Evolutionary conservation across 495 filamentous ascomycete species (phyloP).

Genomic region (Penicillium turbatum): DNA sequence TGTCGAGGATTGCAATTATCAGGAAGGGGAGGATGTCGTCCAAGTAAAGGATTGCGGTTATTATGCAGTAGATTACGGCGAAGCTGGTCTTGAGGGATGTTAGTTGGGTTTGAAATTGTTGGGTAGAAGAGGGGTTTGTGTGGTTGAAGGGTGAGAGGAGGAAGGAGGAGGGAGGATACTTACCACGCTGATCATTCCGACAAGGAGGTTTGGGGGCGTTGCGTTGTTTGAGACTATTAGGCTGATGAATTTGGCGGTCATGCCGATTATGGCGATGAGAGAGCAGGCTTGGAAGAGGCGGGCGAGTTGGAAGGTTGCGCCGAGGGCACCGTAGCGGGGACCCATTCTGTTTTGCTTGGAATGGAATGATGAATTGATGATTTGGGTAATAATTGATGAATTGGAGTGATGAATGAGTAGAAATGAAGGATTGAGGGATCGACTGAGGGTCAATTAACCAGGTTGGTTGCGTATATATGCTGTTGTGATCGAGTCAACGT

Average conservation of each 20-base stretch:
- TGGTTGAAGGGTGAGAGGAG: not conserved
- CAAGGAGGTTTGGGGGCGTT: constrained; percentile 63
- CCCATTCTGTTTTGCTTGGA: constrained; percentile 26
- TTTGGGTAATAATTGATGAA: not conserved
- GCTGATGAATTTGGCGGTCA: constrained; percentile 79
- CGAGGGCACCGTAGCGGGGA: constrained; percentile 62
- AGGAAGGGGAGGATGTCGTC: constrained; percentile 72
- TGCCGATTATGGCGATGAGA: constrained; percentile 75
- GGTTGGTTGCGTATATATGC: not conserved
- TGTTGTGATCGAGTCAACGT: not conserved
- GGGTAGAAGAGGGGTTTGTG: not conserved
- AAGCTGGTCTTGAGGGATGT: constrained; percentile 58
- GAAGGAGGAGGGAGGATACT: constrained; percentile 24
- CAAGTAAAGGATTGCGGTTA: constrained; percentile 72
- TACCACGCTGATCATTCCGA: constrained; percentile 77
- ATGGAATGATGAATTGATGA: too few relatives aligned
- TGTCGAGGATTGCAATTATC: constrained; percentile 59
- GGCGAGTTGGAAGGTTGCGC: constrained; percentile 69
- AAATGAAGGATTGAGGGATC: not conserved
- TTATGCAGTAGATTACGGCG: constrained; percentile 69
- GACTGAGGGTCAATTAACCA: not conserved
- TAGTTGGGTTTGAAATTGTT: not conserved
- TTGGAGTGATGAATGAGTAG: not conserved
- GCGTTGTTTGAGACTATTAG: constrained; percentile 61
- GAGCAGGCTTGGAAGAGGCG: constrained; percentile 66